A percentile compares a stretch with the other conserved stretches of the same genome.
phyloP scores from a whole-genome alignment of 2,329 filamentous ascomycete genomes.

The Fusarium chaquense region DNA sequence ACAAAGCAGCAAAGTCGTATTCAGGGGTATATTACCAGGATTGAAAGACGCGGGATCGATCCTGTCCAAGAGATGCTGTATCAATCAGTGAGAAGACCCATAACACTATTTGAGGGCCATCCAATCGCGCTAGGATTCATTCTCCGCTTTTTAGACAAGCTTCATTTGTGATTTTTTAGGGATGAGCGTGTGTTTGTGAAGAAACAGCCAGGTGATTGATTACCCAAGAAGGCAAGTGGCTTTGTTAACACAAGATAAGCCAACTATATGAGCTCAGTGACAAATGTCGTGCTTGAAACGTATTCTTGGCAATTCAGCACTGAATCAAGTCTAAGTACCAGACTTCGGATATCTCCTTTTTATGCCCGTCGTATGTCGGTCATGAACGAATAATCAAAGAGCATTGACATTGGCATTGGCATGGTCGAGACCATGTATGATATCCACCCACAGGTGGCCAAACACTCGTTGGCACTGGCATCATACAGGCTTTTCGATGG shows the following conservation, averaged over 20 bases:
- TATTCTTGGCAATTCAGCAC: constrained; percentile 15
- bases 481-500: constrained; percentile 2
- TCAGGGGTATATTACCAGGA: constrained; percentile 10
- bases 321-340: background rate
- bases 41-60: constrained; percentile 21
- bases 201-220: constrained; percentile 15
- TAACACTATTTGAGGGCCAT: constrained; percentile 19
- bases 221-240: background rate
- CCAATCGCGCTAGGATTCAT: constrained; percentile 5
- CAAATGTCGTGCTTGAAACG: constrained; percentile 15
- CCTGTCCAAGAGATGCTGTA: constrained; percentile 22
- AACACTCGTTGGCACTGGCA: background rate
- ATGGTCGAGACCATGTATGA: constrained; percentile 3
- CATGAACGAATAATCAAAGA: constrained; percentile 11
- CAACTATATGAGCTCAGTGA: constrained; percentile 39
- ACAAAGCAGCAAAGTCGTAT: constrained; percentile 1
- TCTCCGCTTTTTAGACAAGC: constrained; percentile 15
- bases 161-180: constrained; percentile 10
- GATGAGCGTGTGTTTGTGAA: background rate
- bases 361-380: constrained; percentile 31
- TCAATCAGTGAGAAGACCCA: constrained; percentile 18
- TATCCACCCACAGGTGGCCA: background rate
- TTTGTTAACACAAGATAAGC: constrained; percentile 13
- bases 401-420: constrained; percentile 29
- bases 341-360: constrained; percentile 9